Evolutionary conservation across 768 basidiomycete genomes (phyloP).

Genomic region (Pilatotrama ljubarskyi): DNA sequence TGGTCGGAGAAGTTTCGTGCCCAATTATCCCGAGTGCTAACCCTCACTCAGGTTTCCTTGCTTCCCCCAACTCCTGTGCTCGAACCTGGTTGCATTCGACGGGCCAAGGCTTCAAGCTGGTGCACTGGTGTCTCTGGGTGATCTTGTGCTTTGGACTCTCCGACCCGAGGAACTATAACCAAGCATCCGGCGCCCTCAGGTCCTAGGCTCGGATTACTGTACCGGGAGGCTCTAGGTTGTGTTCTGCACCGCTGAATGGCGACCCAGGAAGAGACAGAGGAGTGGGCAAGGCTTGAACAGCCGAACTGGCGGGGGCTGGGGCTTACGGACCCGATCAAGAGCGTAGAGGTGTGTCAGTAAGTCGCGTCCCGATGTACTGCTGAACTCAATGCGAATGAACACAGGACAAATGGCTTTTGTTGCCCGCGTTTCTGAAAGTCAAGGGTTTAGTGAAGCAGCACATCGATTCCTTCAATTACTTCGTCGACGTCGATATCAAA

Average conservation of each 20-base stretch:
- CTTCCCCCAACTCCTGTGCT: too few species aligned
- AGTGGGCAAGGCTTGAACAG: conserved; percentile 58
- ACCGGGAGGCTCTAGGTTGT: too few species aligned
- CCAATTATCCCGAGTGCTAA: too few species aligned
- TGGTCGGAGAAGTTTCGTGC: neutral
- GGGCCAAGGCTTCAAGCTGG: too few species aligned
- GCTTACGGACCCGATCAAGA: conserved; percentile 88
- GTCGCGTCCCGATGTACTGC: neutral
- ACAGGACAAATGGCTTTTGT: conserved; percentile 97
- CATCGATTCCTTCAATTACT: conserved; percentile 98
- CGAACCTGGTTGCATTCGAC: too few species aligned
- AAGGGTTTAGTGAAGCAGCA: conserved; percentile 99
- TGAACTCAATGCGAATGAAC: conserved; percentile 10
- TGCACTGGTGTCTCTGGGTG: too few species aligned
- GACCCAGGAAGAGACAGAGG: conserved; percentile 32
- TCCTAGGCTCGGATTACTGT: too few species aligned
- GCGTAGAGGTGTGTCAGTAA: conserved; percentile 70
- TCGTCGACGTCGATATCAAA: conserved; percentile 95
- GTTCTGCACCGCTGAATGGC: conserved; percentile 1
- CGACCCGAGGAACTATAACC: too few species aligned
- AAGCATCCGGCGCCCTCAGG: too few species aligned
- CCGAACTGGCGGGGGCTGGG: conserved; percentile 75
- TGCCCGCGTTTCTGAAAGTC: conserved; percentile 95
- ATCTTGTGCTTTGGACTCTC: too few species aligned
- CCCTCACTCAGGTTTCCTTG: too few species aligned